These are phyloP conservation scores for Colletotrichum zoysiae DNA, from an alignment of 2,329 filamentous ascomycete species.

Conservation along the genomic window DNA sequence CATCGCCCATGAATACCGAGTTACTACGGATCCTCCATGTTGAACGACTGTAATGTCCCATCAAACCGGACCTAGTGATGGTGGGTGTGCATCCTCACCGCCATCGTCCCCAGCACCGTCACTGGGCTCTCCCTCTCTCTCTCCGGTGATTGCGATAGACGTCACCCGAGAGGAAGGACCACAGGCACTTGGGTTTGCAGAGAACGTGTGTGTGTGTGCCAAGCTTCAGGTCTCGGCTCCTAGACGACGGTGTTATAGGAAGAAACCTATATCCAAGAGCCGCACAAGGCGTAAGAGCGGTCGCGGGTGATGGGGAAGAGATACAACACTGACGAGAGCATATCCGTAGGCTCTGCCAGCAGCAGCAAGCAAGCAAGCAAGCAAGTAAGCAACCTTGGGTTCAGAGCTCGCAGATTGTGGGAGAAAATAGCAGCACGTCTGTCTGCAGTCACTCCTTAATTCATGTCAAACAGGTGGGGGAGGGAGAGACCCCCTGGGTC, in stretches of 20 bases:
- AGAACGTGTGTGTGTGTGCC: background rate
- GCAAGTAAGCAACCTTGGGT: too few relatives aligned
- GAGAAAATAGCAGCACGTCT: constrained; percentile 17
- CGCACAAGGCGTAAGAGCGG: background rate
- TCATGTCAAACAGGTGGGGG: constrained; percentile 37
- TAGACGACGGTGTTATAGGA: constrained; percentile 26
- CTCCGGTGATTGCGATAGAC: background rate
- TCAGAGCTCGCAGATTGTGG: background rate
- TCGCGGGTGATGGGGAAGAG: background rate
- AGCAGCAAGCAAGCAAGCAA: too few relatives aligned
- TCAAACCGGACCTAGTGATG: too few relatives aligned
- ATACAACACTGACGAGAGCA: background rate
- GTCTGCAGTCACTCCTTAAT: constrained; percentile 31
- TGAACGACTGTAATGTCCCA: constrained; percentile 23
- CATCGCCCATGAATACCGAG: background rate
- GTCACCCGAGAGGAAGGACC: too few relatives aligned
- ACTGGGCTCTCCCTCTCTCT: background rate
- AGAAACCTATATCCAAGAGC: background rate
- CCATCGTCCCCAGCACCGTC: background rate
- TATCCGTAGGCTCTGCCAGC: background rate
- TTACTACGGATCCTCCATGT: background rate
- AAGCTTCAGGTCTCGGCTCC: constrained; percentile 34
- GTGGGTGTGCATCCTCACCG: too few relatives aligned
- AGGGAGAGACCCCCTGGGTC: background rate
- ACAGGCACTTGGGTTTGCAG: constrained; percentile 1